phyloP scores from a whole-genome alignment of 441 rosid genomes.

The Eutrema salsugineum region DNA sequence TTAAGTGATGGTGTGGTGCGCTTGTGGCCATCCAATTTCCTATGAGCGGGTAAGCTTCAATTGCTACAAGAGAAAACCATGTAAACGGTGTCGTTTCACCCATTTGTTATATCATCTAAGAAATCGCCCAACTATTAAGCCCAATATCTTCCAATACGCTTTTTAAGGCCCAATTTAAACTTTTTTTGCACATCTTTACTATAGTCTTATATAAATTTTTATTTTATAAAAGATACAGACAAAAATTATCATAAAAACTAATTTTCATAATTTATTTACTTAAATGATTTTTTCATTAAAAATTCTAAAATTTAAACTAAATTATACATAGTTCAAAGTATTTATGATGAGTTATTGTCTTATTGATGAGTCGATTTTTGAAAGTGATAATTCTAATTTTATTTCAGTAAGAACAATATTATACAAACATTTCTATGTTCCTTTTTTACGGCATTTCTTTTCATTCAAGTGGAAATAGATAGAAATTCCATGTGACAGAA shows the following conservation, averaged over 20 bases:
- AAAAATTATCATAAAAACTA: too few species aligned
- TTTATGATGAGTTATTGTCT: background rate
- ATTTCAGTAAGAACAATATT: background rate
- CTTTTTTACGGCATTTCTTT: too few species aligned
- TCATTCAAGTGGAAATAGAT: background rate
- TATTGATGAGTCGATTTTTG: too few species aligned
- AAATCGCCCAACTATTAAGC: background rate
- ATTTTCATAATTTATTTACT: too few species aligned
- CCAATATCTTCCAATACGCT: background rate
- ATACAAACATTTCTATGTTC: background rate
- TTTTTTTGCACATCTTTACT: background rate
- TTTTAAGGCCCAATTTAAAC: background rate
- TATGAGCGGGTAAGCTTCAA: constrained; percentile 22
- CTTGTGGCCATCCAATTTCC: constrained; percentile 37
- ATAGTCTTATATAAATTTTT: too few species aligned
- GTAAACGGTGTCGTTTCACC: background rate
- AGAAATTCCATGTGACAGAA: background rate
- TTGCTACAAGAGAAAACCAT: background rate
- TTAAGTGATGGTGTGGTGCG: constrained; percentile 22
- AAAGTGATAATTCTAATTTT: too few species aligned
- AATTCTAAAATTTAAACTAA: background rate
- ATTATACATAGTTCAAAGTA: background rate
- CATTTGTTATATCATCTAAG: background rate
- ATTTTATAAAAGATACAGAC: too few species aligned
- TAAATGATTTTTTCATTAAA: background rate